Conservation (phyloP, 1,139 yeast species). For the Williopsis jadinii region DNA sequence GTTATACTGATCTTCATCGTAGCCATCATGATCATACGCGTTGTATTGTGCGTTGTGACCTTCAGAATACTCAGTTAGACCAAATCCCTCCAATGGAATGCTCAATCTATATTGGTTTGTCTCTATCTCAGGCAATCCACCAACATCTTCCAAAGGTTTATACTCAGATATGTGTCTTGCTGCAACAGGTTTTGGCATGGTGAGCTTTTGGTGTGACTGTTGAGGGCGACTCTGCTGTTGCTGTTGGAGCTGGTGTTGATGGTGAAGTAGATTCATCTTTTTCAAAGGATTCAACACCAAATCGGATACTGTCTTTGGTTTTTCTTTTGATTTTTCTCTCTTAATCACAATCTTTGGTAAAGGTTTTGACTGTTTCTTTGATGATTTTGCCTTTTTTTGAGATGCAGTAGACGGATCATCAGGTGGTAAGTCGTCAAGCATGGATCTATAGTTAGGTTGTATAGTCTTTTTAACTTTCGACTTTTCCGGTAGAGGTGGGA, state of each 20-base stretch:
- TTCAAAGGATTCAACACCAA: constrained; percentile 8
- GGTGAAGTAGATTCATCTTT: constrained; percentile 6
- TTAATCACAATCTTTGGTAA: constrained; percentile 3
- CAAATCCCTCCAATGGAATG: constrained; percentile 20
- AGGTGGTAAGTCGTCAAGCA: constrained; percentile 17
- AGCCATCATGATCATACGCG: constrained; percentile 1
- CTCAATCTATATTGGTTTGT: constrained; percentile 22
- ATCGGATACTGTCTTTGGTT: background rate
- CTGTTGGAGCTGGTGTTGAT: background rate
- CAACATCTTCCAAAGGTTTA: constrained; percentile 9
- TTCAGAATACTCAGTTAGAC: constrained; percentile 7
- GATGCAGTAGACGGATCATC: background rate
- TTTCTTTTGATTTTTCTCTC: background rate
- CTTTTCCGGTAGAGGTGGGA: constrained; percentile 16
- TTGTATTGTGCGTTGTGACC: background rate
- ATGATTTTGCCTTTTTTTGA: constrained; percentile 5
- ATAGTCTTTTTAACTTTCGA: constrained; percentile 13
- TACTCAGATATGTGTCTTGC: constrained; percentile 5
- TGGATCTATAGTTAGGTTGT: constrained; percentile 20
- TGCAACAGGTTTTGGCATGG: background rate
- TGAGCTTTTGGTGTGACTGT: background rate
- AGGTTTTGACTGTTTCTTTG: constrained; percentile 2
- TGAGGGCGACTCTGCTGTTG: constrained; percentile 2
- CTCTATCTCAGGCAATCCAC: constrained; percentile 21
- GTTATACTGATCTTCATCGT: background rate